These are phyloP conservation scores for Eremothecium cymbalariae DNA, from an alignment of 1,139 yeast genomes.

Conservation along the genomic window DNA sequence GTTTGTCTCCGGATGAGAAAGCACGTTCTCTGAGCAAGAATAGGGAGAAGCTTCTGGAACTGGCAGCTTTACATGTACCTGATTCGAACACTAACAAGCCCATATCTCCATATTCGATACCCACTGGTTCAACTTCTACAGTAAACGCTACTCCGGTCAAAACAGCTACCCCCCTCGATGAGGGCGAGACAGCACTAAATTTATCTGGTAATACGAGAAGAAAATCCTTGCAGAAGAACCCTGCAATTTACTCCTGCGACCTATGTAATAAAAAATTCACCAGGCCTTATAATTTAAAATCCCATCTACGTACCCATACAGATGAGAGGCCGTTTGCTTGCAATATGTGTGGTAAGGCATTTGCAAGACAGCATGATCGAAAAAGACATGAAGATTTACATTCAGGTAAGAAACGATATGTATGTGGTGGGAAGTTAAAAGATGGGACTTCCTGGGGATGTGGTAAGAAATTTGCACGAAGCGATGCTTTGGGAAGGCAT, in stretches of 20 bases:
- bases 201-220: constrained; percentile 33
- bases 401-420: constrained; percentile 80
- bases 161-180: constrained; percentile 11
- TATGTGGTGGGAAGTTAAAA: constrained; percentile 66
- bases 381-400: constrained; percentile 92
- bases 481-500: constrained; percentile 91
- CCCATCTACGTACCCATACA: constrained; percentile 88
- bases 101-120: constrained; percentile 3
- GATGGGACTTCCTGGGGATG: constrained; percentile 71
- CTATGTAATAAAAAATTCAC: constrained; percentile 83
- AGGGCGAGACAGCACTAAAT: constrained; percentile 17
- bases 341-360: constrained; percentile 81
- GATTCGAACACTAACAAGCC: constrained; percentile 9
- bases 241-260: constrained; percentile 73
- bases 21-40: constrained; percentile 33
- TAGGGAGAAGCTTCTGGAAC: constrained; percentile 54
- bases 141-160: neutral
- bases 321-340: constrained; percentile 90
- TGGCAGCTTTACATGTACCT: constrained; percentile 35
- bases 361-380: constrained; percentile 92
- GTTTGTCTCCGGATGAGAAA: constrained; percentile 28
- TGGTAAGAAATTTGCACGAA: constrained; percentile 85
- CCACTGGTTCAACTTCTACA: constrained; percentile 1
- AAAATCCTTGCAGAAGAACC: constrained; percentile 58
- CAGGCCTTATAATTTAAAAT: constrained; percentile 83